These are phyloP conservation scores for Penicillium sp. DNA, from an alignment of 2,329 filamentous ascomycete genomes.

Conservation along the genomic window DNA sequence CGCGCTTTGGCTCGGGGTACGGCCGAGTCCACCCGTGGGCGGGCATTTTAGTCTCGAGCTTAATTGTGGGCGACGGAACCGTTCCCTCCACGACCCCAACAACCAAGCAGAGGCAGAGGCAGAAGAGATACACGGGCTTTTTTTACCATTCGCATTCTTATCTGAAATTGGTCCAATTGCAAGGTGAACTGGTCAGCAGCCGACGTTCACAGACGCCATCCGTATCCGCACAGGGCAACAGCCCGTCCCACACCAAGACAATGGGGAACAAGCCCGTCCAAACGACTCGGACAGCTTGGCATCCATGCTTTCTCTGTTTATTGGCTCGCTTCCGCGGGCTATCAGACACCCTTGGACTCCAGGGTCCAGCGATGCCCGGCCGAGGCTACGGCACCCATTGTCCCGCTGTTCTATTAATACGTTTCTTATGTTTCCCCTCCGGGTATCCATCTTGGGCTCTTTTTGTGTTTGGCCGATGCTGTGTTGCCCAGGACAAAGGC, in stretches of 20 bases:
- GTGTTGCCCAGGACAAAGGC: not conserved
- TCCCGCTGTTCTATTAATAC: slow-evolving; percentile 11
- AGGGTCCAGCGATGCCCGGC: slow-evolving; percentile 5
- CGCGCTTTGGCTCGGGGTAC: not conserved
- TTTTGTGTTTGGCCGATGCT: not conserved
- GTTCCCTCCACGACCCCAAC: not conserved
- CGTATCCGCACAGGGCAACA: too few relatives aligned
- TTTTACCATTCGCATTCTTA: not conserved
- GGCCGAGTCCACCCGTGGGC: slow-evolving; percentile 3
- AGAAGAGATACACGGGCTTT: not conserved
- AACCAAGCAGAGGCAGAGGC: not conserved
- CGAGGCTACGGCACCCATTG: not conserved
- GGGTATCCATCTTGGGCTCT: not conserved
- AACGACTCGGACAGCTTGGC: slow-evolving; percentile 3
- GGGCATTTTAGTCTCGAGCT: slow-evolving; percentile 8
- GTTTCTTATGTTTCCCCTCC: not conserved
- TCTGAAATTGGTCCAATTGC: too few relatives aligned
- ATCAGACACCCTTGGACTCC: slow-evolving; percentile 1
- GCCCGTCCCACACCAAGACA: slow-evolving; percentile 1
- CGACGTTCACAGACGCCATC: too few relatives aligned
- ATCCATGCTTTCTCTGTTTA: not conserved
- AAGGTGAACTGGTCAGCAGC: too few relatives aligned
- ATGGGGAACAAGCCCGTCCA: slow-evolving; percentile 1
- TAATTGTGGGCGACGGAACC: not conserved
- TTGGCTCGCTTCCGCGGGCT: slow-evolving; percentile 8